These are phyloP conservation scores for Yarrowia osloensis DNA, from an alignment of 805 yeast species.

Conservation along the genomic window DNA sequence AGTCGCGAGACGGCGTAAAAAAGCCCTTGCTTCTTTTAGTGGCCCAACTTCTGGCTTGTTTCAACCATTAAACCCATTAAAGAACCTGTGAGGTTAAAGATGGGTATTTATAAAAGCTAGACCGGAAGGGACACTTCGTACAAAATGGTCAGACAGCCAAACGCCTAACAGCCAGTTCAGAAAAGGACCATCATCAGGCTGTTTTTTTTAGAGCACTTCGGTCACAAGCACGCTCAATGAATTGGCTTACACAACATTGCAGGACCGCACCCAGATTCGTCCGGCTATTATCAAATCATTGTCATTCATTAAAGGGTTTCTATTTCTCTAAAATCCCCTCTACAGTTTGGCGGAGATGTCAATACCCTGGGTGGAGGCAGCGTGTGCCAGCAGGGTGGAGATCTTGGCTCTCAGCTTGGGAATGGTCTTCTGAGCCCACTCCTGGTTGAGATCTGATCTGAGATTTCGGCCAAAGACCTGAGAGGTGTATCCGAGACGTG, in stretches of 20 bases:
- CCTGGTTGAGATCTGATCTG: constrained; percentile 42
- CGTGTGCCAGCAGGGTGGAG: constrained; percentile 27
- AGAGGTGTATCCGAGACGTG: constrained; percentile 36
- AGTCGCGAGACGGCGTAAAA: too few relatives aligned
- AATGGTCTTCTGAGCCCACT: constrained; percentile 32
- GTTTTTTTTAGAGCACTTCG: too few relatives aligned
- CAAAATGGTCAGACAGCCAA: too few relatives aligned
- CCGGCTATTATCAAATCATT: neutral
- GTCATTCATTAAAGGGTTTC: neutral
- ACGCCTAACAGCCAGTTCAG: too few relatives aligned
- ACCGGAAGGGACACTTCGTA: too few relatives aligned
- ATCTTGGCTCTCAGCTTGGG: constrained; percentile 33
- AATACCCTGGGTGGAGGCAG: constrained; percentile 29
- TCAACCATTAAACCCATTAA: neutral
- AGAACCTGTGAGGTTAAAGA: neutral
- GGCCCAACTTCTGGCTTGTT: too few relatives aligned
- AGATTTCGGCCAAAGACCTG: constrained; percentile 42
- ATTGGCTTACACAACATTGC: too few relatives aligned
- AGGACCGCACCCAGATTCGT: too few relatives aligned
- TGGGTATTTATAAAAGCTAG: neutral
- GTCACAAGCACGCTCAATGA: too few relatives aligned
- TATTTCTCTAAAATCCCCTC: too few relatives aligned
- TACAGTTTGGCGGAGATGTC: constrained; percentile 29
- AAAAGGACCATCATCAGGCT: too few relatives aligned
- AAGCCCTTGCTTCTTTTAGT: too few relatives aligned